Evolutionary conservation across 495 filamentous ascomycete species (phyloP).

Genomic region (Pseudevernia furfuracea): DNA sequence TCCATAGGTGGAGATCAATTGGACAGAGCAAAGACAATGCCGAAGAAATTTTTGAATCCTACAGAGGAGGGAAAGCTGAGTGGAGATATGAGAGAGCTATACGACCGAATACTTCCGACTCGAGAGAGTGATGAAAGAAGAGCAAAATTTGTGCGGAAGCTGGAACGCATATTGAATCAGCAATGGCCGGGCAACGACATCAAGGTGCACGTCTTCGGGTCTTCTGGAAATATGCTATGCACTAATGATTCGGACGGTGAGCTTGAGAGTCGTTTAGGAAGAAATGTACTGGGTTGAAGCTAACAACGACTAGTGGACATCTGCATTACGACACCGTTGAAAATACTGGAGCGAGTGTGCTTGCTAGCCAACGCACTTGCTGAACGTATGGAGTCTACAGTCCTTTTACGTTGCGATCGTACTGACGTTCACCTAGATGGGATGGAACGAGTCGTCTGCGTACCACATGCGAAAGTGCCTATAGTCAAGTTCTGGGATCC

Average conservation of each 20-base stretch:
- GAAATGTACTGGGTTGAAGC: constrained; percentile 4
- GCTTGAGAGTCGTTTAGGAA: constrained; percentile 18
- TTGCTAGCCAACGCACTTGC: constrained; percentile 75
- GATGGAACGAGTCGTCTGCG: constrained; percentile 91
- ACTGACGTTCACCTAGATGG: constrained; percentile 53
- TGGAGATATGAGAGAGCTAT: constrained; percentile 73
- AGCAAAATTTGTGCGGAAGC: constrained; percentile 67
- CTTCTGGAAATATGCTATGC: constrained; percentile 89
- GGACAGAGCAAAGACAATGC: constrained; percentile 54
- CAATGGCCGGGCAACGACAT: constrained; percentile 90
- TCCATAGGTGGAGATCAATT: constrained; percentile 69
- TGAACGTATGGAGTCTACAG: constrained; percentile 54
- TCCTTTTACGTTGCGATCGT: constrained; percentile 26
- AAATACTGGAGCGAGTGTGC: constrained; percentile 77
- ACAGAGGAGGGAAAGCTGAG: constrained; percentile 73
- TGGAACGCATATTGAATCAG: constrained; percentile 76
- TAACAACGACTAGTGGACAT: constrained; percentile 68
- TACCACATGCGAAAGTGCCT: constrained; percentile 88
- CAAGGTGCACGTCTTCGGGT: constrained; percentile 88
- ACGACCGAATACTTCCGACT: constrained; percentile 76
- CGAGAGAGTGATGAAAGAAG: constrained; percentile 69
- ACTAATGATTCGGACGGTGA: constrained; percentile 94
- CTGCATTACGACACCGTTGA: constrained; percentile 87
- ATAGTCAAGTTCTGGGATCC: constrained; percentile 99
- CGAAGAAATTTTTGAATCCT: constrained; percentile 59